Conservation (phyloP, 164 flowering plant species). For the Tetracentron sinense region DNA sequence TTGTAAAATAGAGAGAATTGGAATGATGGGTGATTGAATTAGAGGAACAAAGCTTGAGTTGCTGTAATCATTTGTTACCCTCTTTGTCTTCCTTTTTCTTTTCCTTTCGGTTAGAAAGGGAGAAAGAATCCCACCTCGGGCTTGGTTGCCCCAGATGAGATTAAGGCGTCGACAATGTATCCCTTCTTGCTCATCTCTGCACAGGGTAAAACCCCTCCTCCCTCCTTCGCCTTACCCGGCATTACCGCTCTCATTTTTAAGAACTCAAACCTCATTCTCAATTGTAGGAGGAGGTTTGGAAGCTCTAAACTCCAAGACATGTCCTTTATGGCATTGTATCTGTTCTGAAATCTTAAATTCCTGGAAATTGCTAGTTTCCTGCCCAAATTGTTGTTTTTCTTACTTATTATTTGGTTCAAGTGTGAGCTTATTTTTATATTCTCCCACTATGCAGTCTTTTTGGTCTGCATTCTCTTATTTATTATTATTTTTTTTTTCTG, state of each 20-base stretch:
- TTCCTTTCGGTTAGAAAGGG: constrained; percentile 23
- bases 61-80: constrained; percentile 29
- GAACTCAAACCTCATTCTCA: too few species aligned
- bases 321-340: too few species aligned
- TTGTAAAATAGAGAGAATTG: background rate
- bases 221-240: background rate
- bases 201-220: constrained; percentile 29
- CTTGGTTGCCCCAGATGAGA: constrained; percentile 52
- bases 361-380: too few species aligned
- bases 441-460: too few species aligned
- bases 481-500: too few species aligned
- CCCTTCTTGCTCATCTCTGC: constrained; percentile 61
- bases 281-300: too few species aligned
- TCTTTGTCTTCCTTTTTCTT: constrained; percentile 15
- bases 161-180: constrained; percentile 58
- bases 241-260: background rate
- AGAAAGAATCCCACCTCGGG: constrained; percentile 13
- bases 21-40: constrained; percentile 38
- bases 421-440: too few species aligned
- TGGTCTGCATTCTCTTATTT: too few species aligned
- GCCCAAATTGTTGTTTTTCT: too few species aligned
- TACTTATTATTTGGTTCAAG: too few species aligned
- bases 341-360: too few species aligned
- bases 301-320: too few species aligned
- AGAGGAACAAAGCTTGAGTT: constrained; percentile 32